Evolutionary conservation across 148 eudicot genomes (phyloP), one percentile per base, ranked within the genome.

Genomic region (Selenicereus undatus): DNA sequence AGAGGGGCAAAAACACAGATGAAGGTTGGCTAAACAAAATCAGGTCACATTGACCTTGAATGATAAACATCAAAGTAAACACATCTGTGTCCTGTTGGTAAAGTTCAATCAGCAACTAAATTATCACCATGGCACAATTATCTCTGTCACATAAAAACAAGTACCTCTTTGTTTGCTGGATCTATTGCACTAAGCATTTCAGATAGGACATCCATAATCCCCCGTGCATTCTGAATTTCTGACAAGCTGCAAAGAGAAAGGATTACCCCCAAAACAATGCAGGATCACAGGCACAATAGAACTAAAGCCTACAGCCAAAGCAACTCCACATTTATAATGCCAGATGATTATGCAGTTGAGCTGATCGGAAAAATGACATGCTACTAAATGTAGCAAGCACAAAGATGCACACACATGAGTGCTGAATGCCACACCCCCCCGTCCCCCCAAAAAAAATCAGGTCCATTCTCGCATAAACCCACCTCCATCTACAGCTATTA

Each of bases 101-200:
- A 81, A 74, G 65, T 54, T 50, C 68, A 68, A 51, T 51, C 66
- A n/a, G 29, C 71, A 73, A 8, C 30, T 45, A 5, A 20, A 29
- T 48, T 17, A 66, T 66, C 56, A 13, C 14, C 16, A n/a, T n/a
- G 32, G n/a, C 16, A n/a, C 13, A 56, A 45, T 54, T 62, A 77
- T 21, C 30, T 11, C 14, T 77, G 16, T 73, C 50, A 70, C 18
- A 62, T 17, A 48, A 76, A 17, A 45, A 14, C 65, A 71, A 66
- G 65, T 89, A 95, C 97, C 93, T 93, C 97, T 85, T 90, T 95
- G 86, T 91, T 93, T 69, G 85, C 85, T 72, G 96, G 97, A 84
- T 89, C 92, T 76, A 95, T 64, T 71, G 98, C 98, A 88, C 58
- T 93, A 86, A 95, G 78, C 97, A 95, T 93, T 88, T 95, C 96